Base-by-base conservation (phyloP, 768 basidiomycete genomes). In the Collybia sp. region DNA sequence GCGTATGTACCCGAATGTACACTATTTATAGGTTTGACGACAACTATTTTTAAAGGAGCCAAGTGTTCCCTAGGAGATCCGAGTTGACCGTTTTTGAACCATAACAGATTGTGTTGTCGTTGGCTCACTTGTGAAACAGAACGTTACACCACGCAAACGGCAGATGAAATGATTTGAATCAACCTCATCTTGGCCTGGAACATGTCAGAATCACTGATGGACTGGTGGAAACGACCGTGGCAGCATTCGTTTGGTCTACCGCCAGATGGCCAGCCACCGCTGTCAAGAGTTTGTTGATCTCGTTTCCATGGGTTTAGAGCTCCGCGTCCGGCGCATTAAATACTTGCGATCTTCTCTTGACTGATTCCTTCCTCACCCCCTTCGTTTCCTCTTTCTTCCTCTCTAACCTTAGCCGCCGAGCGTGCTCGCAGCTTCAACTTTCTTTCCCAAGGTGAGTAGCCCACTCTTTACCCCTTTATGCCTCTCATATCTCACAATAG, bases 401-500 rank as follows among this genome's bases (percentile, higher is more conserved):
- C 45, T 47, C 67, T 71, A 65, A 60, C 59, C 59, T 63, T 67
- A 61, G 77, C 80, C 80, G 80, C 80, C 77, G 83, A 76, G 84
- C 79, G 69, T 69, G 70, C 80, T 80, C 76, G 76, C 79, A 69
- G 62, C 64, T 60, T 53, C 55, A 68, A 67, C 67, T 73, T 80
- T 79, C 70, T 61, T 79, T 75, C 67, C 61, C 70, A 70, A 73
- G 77, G 77, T 77, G 48, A 53, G 69, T 57, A n/a, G 1, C 18
- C 1, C 11, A 11, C n/a, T n/a, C 34, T 33, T 35, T 44, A 42
- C 30, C 15, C 38, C 40, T 42, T 48, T 40, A 30, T 30, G 15
- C 19, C 42, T 39, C 36, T 51, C 25, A 25, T 25, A 3, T 25
- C 25, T 25, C 8, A 25, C 4, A 25, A 25, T 8, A 25, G 25